These are phyloP conservation scores for Aspergillus pseudonomiae DNA, from an alignment of 2,329 filamentous ascomycete species.

Conservation along the genomic window DNA sequence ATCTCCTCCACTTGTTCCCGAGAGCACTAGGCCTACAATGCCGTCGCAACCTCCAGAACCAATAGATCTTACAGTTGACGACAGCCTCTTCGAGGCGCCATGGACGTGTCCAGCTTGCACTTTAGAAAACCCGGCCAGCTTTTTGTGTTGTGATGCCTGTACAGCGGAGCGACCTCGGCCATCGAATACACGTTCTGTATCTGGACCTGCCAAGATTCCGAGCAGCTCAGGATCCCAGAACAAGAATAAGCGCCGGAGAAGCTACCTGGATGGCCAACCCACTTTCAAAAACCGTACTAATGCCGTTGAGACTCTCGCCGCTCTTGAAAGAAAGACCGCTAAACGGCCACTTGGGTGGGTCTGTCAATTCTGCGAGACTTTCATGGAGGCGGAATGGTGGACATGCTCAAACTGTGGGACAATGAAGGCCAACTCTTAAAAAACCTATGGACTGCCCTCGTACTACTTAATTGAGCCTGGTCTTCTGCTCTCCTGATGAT, in stretches of 20 bases:
- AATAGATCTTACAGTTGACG: constrained; percentile 25
- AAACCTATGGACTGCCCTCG: not conserved
- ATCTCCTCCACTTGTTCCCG: constrained; percentile 43
- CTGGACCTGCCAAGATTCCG: constrained; percentile 12
- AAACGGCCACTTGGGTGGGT: constrained; percentile 60
- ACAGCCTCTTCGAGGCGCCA: constrained; percentile 42
- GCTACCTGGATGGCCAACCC: constrained; percentile 17
- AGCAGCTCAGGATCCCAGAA: constrained; percentile 13
- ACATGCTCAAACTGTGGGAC: constrained; percentile 62
- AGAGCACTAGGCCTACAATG: constrained; percentile 27
- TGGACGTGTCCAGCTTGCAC: constrained; percentile 67
- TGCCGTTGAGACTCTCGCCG: constrained; percentile 41
- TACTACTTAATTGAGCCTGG: not conserved
- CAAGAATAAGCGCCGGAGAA: constrained; percentile 27
- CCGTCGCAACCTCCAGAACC: constrained; percentile 10
- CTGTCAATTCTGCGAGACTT: constrained; percentile 60
- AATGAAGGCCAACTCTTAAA: constrained; percentile 59
- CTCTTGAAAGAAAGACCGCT: constrained; percentile 45
- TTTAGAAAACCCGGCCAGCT: constrained; percentile 62
- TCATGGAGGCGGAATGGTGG: constrained; percentile 69
- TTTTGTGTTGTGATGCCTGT: constrained; percentile 64
- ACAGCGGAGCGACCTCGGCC: constrained; percentile 55
- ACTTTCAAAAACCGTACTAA: constrained; percentile 34
- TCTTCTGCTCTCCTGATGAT: not conserved
- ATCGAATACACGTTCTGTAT: constrained; percentile 19